Conservation (phyloP, 768 basidiomycete species). For the Boletus vermiculosoides region DNA sequence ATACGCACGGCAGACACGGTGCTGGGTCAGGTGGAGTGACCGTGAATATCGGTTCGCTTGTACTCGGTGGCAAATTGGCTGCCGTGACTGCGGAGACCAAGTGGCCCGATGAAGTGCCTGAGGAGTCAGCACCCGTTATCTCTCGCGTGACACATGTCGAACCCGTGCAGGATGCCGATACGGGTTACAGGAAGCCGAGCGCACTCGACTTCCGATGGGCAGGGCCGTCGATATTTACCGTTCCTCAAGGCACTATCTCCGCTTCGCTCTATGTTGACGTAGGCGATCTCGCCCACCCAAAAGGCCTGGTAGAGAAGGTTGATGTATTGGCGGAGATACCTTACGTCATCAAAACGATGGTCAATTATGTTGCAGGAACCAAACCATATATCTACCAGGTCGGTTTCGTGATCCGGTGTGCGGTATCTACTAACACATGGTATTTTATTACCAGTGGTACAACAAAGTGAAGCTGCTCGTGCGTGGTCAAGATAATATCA, state of each 20-base stretch:
- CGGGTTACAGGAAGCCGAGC: conserved; percentile 74
- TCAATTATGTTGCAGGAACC: conserved; percentile 90
- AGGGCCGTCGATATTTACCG: conserved; percentile 58
- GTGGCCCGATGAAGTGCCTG: conserved; percentile 61
- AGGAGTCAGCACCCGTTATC: conserved; percentile 48
- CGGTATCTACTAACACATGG: neutral
- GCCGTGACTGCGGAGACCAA: conserved; percentile 78
- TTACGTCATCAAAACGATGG: conserved; percentile 84
- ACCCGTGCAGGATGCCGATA: conserved; percentile 66
- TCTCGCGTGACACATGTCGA: conserved; percentile 69
- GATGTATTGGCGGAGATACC: conserved; percentile 96
- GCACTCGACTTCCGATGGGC: conserved; percentile 77
- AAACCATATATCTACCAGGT: conserved; percentile 96
- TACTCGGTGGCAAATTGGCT: conserved; percentile 74
- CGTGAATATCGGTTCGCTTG: conserved; percentile 83
- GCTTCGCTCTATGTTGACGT: conserved; percentile 59
- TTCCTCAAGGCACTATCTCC: conserved; percentile 50
- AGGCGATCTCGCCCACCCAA: conserved; percentile 54
- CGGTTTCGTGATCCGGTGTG: conserved; percentile 21
- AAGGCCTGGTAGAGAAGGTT: conserved; percentile 87
- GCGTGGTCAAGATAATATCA: conserved; percentile 39
- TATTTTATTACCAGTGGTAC: conserved; percentile 44
- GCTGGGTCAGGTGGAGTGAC: conserved; percentile 78
- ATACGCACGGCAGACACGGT: conserved; percentile 76
- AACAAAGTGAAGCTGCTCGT: conserved; percentile 54